A percentile compares a stretch with the other conserved stretches of the same genome.
Conservation (phyloP, 2,329 filamentous ascomycete genomes). For the Fusarium palustre region DNA sequence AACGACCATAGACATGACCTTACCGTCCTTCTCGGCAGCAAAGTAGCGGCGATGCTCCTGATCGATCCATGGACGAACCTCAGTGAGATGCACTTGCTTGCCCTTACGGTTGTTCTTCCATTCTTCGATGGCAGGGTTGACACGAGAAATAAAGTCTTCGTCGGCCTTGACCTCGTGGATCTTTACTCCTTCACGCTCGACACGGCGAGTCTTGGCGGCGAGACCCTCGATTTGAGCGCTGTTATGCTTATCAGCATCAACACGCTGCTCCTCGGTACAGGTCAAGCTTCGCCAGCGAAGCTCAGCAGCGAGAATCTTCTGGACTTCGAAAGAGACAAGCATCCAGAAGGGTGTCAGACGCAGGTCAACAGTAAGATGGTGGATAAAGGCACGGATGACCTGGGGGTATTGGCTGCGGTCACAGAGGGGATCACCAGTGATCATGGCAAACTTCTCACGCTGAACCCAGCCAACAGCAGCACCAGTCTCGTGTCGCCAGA, state of each 20-base stretch:
- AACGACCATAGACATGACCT: slow-evolving; percentile 81
- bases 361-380: slow-evolving; percentile 76
- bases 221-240: slow-evolving; percentile 56
- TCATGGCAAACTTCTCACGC: slow-evolving; percentile 81
- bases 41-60: slow-evolving; percentile 86
- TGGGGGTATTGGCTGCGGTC: slow-evolving; percentile 80
- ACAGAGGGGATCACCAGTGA: slow-evolving; percentile 89
- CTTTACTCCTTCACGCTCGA: slow-evolving; percentile 86
- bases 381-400: slow-evolving; percentile 79
- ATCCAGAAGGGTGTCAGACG: slow-evolving; percentile 87
- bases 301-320: slow-evolving; percentile 82
- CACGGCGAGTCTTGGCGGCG: slow-evolving; percentile 80
- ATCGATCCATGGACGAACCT: slow-evolving; percentile 90
- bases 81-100: slow-evolving; percentile 87
- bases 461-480: slow-evolving; percentile 87
- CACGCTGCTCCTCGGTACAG: slow-evolving; percentile 88
- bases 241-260: slow-evolving; percentile 80
- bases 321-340: slow-evolving; percentile 81
- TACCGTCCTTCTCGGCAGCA: slow-evolving; percentile 79
- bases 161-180: slow-evolving; percentile 78
- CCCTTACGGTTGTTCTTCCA: slow-evolving; percentile 87
- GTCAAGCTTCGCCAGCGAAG: slow-evolving; percentile 90
- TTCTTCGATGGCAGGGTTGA: slow-evolving; percentile 78
- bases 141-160: slow-evolving; percentile 74
- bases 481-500: slow-evolving; percentile 88